phyloP scores from a whole-genome alignment of 331 rosid species.

The Malus hybrid region DNA sequence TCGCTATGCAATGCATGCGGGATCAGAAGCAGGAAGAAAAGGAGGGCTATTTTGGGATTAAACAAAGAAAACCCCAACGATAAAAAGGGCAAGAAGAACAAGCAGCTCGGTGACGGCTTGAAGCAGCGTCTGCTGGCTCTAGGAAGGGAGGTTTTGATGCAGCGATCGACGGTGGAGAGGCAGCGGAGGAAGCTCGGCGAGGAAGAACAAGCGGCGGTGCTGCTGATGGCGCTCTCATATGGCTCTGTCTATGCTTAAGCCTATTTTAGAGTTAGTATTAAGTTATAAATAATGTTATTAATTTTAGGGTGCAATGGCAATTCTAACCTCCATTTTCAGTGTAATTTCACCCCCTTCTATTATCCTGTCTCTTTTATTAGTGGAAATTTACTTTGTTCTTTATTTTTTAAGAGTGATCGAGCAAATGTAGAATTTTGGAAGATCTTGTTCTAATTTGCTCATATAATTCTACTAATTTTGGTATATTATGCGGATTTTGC shows the following conservation, averaged over 20 bases:
- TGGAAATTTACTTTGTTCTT: slow-evolving; percentile 14
- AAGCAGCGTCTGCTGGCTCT: slow-evolving; percentile 56
- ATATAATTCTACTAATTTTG: not conserved
- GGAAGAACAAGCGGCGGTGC: slow-evolving; percentile 88
- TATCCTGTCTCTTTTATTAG: slow-evolving; percentile 9
- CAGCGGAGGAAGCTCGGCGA: slow-evolving; percentile 74
- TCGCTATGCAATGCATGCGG: slow-evolving; percentile 97
- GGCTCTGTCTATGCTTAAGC: slow-evolving; percentile 81
- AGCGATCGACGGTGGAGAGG: slow-evolving; percentile 59
- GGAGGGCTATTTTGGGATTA: slow-evolving; percentile 71
- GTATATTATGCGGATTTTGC: not conserved
- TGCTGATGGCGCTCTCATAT: slow-evolving; percentile 83
- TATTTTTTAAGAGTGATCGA: slow-evolving; percentile 21
- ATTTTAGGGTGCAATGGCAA: slow-evolving; percentile 8
- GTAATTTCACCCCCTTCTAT: not conserved
- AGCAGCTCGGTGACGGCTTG: slow-evolving; percentile 46
- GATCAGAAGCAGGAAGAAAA: slow-evolving; percentile 96
- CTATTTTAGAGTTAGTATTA: too few relatives aligned
- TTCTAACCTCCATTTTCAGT: slow-evolving; percentile 23
- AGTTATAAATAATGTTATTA: not conserved
- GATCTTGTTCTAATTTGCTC: slow-evolving; percentile 34
- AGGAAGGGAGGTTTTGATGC: slow-evolving; percentile 75
- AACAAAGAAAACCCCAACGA: slow-evolving; percentile 52
- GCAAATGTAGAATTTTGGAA: slow-evolving; percentile 44
- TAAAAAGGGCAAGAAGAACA: slow-evolving; percentile 36